Evolutionary conservation across 805 yeast species (phyloP).

Genomic region (Candida xyloterini): DNA sequence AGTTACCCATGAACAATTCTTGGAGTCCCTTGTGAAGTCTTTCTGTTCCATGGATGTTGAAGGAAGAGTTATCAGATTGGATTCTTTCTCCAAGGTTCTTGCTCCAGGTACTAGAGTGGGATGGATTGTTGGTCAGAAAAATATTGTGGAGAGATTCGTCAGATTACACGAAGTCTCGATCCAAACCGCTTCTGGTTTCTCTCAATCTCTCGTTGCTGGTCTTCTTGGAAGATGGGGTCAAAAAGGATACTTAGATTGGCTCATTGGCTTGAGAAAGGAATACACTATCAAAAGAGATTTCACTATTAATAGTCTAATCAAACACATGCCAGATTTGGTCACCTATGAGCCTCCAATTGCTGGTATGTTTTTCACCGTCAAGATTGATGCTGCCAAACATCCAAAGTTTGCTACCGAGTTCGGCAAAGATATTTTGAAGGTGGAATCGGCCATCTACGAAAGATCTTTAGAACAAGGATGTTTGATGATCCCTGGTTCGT

Average conservation of each 20-base stretch:
- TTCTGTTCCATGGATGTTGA: slow-evolving; percentile 74
- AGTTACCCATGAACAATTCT: slow-evolving; percentile 59
- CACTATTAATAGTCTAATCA: slow-evolving; percentile 70
- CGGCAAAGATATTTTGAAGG: slow-evolving; percentile 56
- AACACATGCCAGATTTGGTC: slow-evolving; percentile 51
- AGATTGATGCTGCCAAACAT: slow-evolving; percentile 73
- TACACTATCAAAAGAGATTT: slow-evolving; percentile 87
- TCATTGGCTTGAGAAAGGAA: slow-evolving; percentile 73
- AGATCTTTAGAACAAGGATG: slow-evolving; percentile 57
- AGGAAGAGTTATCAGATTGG: slow-evolving; percentile 87
- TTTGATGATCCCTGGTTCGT: slow-evolving; percentile 77
- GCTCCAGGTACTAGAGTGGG: slow-evolving; percentile 92
- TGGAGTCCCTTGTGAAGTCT: slow-evolving; percentile 67
- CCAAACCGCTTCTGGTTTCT: slow-evolving; percentile 79
- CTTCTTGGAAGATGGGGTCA: slow-evolving; percentile 87
- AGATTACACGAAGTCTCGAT: slow-evolving; percentile 78
- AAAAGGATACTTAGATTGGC: slow-evolving; percentile 83
- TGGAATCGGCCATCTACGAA: slow-evolving; percentile 64
- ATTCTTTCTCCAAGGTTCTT: slow-evolving; percentile 84
- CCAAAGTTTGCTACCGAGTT: slow-evolving; percentile 64
- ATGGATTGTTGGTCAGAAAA: slow-evolving; percentile 77
- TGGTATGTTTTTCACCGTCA: slow-evolving; percentile 82
- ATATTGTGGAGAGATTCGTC: slow-evolving; percentile 59
- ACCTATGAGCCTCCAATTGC: slow-evolving; percentile 64
- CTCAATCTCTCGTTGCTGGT: slow-evolving; percentile 69